A percentile compares a stretch with the other conserved stretches of the same genome.
phyloP scores from a whole-genome alignment of 192 early-diverging fungal genomes.

The Umbelopsis isabellina region DNA sequence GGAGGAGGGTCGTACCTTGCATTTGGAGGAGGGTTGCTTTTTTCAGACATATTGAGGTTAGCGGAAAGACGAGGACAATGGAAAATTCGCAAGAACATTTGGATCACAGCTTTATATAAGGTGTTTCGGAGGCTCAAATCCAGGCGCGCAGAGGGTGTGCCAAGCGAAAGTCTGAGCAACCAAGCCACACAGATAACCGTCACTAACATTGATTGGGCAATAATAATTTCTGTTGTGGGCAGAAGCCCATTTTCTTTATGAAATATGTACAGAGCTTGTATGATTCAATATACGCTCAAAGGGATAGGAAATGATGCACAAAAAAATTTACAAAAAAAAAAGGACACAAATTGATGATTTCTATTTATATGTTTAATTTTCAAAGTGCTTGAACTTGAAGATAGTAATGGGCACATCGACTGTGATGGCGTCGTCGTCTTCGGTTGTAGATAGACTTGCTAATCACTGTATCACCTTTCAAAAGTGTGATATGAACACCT shows the following conservation, averaged over 20 bases:
- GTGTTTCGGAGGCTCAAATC: background rate
- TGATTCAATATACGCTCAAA: no score
- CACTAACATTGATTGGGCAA: background rate
- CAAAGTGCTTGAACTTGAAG: background rate
- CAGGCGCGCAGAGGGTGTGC: background rate
- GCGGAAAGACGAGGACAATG: background rate
- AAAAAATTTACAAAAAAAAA: background rate
- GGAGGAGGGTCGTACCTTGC: background rate
- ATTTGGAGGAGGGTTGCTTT: background rate
- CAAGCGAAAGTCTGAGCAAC: background rate
- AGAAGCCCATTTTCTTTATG: no score
- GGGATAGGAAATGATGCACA: no score
- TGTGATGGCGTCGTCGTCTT: no score
- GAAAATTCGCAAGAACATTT: background rate
- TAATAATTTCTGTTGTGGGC: no score
- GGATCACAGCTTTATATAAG: background rate
- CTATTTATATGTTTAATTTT: no score
- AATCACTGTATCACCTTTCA: background rate
- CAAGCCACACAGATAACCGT: background rate
- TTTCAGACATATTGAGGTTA: background rate
- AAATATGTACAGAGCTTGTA: no score
- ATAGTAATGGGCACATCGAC: background rate
- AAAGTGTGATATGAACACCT: conserved; percentile 6
- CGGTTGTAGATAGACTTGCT: no score
- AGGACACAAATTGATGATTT: no score